phyloP scores from a whole-genome alignment of 805 yeast genomes.

The Limtongia smithiae region DNA sequence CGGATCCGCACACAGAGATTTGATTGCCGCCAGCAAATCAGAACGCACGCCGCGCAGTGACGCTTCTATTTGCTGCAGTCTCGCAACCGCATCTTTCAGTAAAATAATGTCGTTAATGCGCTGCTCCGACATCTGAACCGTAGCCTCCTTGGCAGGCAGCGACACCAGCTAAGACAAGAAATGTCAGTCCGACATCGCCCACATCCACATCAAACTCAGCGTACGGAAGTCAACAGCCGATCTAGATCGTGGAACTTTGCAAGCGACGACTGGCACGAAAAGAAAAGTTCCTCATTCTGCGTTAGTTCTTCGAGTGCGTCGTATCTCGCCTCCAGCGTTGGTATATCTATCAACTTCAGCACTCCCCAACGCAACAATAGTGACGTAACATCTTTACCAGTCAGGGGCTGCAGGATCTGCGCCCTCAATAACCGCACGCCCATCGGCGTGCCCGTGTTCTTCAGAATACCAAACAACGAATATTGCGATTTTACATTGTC shows the following conservation, averaged over 20 bases:
- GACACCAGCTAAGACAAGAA: constrained; percentile 26
- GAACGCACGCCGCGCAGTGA: constrained; percentile 25
- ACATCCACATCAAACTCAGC: not conserved
- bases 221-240: constrained; percentile 38
- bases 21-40: constrained; percentile 20
- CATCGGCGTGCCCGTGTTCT: constrained; percentile 47
- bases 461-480: constrained; percentile 40
- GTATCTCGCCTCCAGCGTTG: constrained; percentile 39
- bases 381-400: constrained; percentile 26
- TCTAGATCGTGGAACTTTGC: constrained; percentile 43
- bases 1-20: constrained; percentile 34
- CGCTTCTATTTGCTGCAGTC: constrained; percentile 27
- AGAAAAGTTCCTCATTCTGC: constrained; percentile 20
- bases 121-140: constrained; percentile 36
- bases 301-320: constrained; percentile 42
- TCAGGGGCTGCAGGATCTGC: constrained; percentile 48
- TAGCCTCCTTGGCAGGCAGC: constrained; percentile 35
- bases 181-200: not conserved
- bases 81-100: constrained; percentile 40
- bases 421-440: constrained; percentile 44
- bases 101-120: constrained; percentile 44
- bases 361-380: not conserved
- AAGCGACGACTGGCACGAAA: constrained; percentile 32
- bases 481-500: constrained; percentile 33
- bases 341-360: constrained; percentile 28